Conservation (phyloP, 257 asterid species). For the Rehmannia glutinosa region DNA sequence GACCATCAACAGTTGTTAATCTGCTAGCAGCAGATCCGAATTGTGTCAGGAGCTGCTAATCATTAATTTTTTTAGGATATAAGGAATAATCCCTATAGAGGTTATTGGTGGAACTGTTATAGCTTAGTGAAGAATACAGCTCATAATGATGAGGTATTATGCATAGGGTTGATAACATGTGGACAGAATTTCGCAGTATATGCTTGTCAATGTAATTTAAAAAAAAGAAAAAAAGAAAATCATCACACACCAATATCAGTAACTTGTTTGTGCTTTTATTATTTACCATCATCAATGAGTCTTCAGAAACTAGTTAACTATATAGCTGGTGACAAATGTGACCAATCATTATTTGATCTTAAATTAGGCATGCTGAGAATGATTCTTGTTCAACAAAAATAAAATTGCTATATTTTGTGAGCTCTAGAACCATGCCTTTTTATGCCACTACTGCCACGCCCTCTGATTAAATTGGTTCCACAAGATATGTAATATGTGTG, state of each 20-base stretch:
- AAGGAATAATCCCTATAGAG: constrained; percentile 1
- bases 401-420: background rate
- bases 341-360: background rate
- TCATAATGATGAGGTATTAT: constrained; percentile 1
- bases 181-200: background rate
- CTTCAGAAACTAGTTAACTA: no score
- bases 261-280: background rate
- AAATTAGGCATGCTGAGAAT: background rate
- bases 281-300: no score
- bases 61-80: background rate
- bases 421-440: background rate
- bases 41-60: constrained; percentile 1
- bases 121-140: background rate
- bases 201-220: background rate
- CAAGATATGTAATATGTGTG: background rate
- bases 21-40: constrained; percentile 2
- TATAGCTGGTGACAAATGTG: background rate
- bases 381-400: background rate
- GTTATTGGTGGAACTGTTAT: background rate
- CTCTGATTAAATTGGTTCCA: background rate
- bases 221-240: no score
- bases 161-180: background rate
- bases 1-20: background rate
- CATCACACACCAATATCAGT: background rate
- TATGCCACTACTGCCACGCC: background rate